Evolutionary conservation across 768 basidiomycete species (phyloP), one percentile per base, ranked within the genome.

Genomic region (Xerocomus spinulosus): DNA sequence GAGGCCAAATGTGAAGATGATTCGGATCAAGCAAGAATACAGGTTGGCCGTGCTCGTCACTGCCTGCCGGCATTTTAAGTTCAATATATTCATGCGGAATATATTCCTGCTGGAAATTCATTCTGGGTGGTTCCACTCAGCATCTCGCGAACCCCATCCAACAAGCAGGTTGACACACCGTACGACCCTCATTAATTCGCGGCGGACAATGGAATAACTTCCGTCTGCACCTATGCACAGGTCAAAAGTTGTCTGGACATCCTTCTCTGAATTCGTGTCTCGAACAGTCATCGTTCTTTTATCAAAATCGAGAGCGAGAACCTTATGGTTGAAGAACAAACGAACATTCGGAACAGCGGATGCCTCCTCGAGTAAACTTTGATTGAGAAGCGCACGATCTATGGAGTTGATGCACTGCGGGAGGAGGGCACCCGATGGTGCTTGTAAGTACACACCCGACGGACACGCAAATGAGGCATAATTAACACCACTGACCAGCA

Each of bases 1-100:
- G 87, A 55, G 95, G 96, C 95, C 95, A 99, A 61, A 99, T 97
- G 73, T 99, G 95, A 57, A 99, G 83, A 69, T 98, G 89, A 68
- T 88, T 87, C 60, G 90, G 88, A 76, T 94, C 92, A 68, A 99
- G 84, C 49, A 83, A 74, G 74, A 87, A 98, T 23, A 72, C 73
- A 53, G 83, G 72, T 51, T 77, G 75, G 65, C 80, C 88, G 66
- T 74, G 70, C 59, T 63, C 61, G 67, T 78, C 77, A 63, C 70
- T 68, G 49, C 83, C 83, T 66, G 94, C 80, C 61, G 92, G 92
- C 81, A 99, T 92, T 73, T 86, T 90, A 50, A 98, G 79, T 74
- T 99, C 95, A 61, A 98, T 76, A 70, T 98, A 99, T 66, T 94
- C 92, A 62, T 97, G 91, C 48, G 82, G 85, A 63, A 97, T 92